Percentiles rank a stretch among this genome's conserved stretches.
Evolutionary conservation across 169 alveolate genomes (phyloP).

Genomic region (Amoebophrya sp.): DNA sequence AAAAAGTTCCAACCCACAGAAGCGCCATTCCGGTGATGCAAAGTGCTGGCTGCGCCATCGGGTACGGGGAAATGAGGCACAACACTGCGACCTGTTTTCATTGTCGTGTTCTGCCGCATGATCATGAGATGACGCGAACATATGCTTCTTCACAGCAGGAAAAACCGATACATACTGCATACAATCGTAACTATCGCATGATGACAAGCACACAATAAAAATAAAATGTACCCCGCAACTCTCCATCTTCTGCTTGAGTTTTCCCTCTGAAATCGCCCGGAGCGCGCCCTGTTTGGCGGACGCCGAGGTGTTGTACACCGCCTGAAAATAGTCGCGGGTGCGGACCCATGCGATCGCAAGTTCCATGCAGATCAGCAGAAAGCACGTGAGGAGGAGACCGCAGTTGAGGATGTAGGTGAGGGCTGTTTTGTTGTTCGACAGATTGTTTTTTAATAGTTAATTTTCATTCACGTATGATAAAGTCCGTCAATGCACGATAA

Average conservation of each 20-base stretch:
- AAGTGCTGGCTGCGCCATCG: not conserved
- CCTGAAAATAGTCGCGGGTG: not conserved
- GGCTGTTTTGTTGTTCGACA: no score
- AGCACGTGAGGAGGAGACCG: not conserved
- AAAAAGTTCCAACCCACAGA: not conserved
- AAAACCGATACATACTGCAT: no score
- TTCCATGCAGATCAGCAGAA: not conserved
- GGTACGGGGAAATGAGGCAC: not conserved
- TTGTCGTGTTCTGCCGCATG: no score
- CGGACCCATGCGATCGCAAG: constrained; percentile 16
- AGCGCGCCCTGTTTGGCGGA: not conserved
- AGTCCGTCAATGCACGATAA: no score
- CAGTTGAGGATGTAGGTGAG: no score
- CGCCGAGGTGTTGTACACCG: not conserved
- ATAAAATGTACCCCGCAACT: not conserved
- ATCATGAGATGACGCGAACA: no score
- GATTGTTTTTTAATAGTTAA: no score
- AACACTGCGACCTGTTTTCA: not conserved
- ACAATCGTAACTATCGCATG: no score
- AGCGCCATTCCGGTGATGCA: not conserved
- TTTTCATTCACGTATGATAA: no score
- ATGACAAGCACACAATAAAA: not conserved
- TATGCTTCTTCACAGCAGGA: no score
- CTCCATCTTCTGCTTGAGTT: constrained; percentile 23
- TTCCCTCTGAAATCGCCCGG: not conserved